These are phyloP conservation scores for Poa pratensis DNA, from an alignment of 176 grass and related monocot genomes.

Conservation along the genomic window DNA sequence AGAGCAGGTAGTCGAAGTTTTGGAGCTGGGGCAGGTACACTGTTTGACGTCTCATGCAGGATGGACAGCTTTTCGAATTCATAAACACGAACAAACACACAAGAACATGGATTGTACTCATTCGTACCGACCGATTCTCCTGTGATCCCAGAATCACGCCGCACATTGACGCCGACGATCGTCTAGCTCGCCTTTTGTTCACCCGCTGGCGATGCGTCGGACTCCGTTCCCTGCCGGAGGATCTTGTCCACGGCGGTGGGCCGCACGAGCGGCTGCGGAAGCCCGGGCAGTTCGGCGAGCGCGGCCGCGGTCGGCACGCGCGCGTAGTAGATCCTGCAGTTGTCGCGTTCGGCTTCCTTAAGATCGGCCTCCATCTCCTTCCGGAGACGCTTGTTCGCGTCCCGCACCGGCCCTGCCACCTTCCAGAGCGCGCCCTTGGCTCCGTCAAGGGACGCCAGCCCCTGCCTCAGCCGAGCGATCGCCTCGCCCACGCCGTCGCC, in stretches of 20 bases:
- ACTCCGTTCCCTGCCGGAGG: not conserved
- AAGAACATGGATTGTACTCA: not conserved
- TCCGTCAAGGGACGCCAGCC: slow-evolving; percentile 35
- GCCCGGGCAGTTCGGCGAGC: slow-evolving; percentile 39
- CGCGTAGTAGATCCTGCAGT: slow-evolving; percentile 62
- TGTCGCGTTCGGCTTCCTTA: slow-evolving; percentile 59
- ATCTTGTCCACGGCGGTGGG: slow-evolving; percentile 26
- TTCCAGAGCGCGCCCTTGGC: slow-evolving; percentile 46
- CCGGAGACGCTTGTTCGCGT: slow-evolving; percentile 49
- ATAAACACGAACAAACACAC: slow-evolving; percentile 9
- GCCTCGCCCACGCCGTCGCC: slow-evolving; percentile 27
- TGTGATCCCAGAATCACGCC: not conserved
- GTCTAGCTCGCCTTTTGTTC: slow-evolving; percentile 10
- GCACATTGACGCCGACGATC: not conserved
- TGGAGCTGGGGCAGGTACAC: not conserved
- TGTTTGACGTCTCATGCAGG: slow-evolving; percentile 10
- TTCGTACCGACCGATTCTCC: not conserved
- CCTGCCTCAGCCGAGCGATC: slow-evolving; percentile 50
- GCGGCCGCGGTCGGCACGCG: slow-evolving; percentile 44
- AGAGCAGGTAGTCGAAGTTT: too few relatives aligned
- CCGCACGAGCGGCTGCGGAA: slow-evolving; percentile 34
- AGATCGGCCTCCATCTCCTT: slow-evolving; percentile 52
- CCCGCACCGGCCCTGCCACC: slow-evolving; percentile 41
- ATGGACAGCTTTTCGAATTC: not conserved
- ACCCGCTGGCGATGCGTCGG: not conserved